Percentiles rank a stretch among this genome's conserved stretches.
Conservation (phyloP, 345 rosid genomes). For the Rhizophora apiculata region DNA sequence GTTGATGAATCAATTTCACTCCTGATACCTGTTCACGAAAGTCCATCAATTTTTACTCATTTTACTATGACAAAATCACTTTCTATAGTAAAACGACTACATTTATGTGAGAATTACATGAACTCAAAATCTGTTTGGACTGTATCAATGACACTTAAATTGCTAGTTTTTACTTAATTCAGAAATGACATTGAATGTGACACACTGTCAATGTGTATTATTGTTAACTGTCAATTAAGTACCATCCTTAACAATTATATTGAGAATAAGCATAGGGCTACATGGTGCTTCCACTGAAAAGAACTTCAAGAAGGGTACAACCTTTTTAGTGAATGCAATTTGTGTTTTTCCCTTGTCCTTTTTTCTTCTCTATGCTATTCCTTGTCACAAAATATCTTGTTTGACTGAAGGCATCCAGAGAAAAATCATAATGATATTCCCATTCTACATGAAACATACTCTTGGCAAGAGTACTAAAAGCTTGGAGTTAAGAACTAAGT, state of each 20-base stretch:
- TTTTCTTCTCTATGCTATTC: neutral
- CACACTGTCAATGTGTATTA: no score
- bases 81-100: neutral
- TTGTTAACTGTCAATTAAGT: no score
- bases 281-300: conserved; percentile 1
- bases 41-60: conserved; percentile 16
- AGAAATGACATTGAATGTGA: neutral
- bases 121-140: neutral
- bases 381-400: neutral
- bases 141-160: neutral
- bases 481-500: neutral
- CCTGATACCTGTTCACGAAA: conserved; percentile 28
- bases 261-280: no score
- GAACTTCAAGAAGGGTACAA: neutral
- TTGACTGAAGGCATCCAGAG: neutral
- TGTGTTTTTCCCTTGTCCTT: no score
- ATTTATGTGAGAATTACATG: neutral
- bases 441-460: neutral
- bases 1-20: conserved; percentile 25
- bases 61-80: conserved; percentile 15
- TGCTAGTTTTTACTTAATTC: neutral
- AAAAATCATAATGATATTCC: neutral
- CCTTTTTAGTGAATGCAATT: neutral
- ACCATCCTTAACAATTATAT: no score
- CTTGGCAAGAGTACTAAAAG: neutral